Evolutionary conservation across 2,329 filamentous ascomycete species (phyloP).

Genomic region (Aspergillus spinulosporus): DNA sequence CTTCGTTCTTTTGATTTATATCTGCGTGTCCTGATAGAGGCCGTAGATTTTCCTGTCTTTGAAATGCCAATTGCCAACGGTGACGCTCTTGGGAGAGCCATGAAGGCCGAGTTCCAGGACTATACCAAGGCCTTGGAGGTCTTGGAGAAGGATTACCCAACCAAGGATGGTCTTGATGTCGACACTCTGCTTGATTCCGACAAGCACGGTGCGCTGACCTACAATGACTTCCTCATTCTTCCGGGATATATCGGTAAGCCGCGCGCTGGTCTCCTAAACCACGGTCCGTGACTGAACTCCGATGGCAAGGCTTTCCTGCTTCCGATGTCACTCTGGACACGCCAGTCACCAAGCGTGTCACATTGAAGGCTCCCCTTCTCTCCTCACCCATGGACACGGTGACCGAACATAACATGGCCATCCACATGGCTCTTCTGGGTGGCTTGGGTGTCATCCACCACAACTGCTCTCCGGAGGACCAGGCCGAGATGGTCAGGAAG

Average conservation of each 20-base stretch:
- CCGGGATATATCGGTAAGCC: slow-evolving; percentile 86
- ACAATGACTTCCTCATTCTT: slow-evolving; percentile 97
- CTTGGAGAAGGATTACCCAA: slow-evolving; percentile 66
- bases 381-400: slow-evolving; percentile 99
- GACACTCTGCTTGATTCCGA: slow-evolving; percentile 86
- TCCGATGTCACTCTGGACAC: slow-evolving; percentile 85
- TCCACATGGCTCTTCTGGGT: slow-evolving; percentile 69
- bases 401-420: slow-evolving; percentile 99
- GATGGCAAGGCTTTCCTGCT: slow-evolving; percentile 73
- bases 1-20: slow-evolving; percentile 20
- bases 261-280: slow-evolving; percentile 11
- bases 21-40: slow-evolving; percentile 28
- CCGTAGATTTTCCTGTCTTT: slow-evolving; percentile 35
- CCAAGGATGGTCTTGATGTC: slow-evolving; percentile 82
- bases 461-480: slow-evolving; percentile 96
- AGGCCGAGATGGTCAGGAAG: slow-evolving; percentile 98
- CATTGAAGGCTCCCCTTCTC: slow-evolving; percentile 92
- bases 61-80: slow-evolving; percentile 74
- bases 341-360: slow-evolving; percentile 90
- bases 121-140: slow-evolving; percentile 73
- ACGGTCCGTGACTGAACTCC: slow-evolving; percentile 24
- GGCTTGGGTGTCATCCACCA: slow-evolving; percentile 87
- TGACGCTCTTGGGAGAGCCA: slow-evolving; percentile 52
- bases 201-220: slow-evolving; percentile 89
- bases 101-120: slow-evolving; percentile 65